phyloP scores from a whole-genome alignment of 441 rosid species.

The California macrophylla region DNA sequence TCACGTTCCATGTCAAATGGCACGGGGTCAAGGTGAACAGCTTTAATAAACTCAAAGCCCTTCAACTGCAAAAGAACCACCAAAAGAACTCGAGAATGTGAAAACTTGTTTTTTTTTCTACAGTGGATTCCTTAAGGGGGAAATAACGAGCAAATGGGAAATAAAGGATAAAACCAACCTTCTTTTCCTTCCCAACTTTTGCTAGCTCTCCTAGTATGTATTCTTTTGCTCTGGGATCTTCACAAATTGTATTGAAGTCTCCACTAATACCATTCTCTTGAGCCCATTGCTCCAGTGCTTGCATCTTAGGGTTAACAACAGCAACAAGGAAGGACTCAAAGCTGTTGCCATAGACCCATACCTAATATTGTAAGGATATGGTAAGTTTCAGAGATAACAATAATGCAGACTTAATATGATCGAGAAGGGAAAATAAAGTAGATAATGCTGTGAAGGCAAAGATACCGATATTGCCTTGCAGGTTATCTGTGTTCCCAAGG shows the following conservation, averaged over 20 bases:
- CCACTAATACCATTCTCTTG: constrained; percentile 47
- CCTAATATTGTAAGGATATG: constrained; percentile 29
- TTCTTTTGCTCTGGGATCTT: constrained; percentile 54
- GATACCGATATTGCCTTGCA: background rate
- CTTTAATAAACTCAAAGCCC: constrained; percentile 75
- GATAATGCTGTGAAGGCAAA: background rate
- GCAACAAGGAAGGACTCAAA: constrained; percentile 78
- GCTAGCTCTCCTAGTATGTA: constrained; percentile 55
- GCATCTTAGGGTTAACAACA: constrained; percentile 56
- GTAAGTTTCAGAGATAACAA: background rate
- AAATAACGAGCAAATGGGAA: background rate
- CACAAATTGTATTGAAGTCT: constrained; percentile 57
- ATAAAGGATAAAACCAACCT: constrained; percentile 32
- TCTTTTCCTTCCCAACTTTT: constrained; percentile 55
- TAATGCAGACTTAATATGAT: background rate
- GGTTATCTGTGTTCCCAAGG: background rate
- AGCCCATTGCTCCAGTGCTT: constrained; percentile 70
- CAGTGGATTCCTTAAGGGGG: background rate
- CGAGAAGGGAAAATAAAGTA: background rate
- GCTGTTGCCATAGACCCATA: constrained; percentile 96
- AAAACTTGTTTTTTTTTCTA: background rate
- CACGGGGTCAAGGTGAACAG: constrained; percentile 71
- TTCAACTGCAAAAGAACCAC: constrained; percentile 46
- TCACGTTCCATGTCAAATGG: constrained; percentile 82
- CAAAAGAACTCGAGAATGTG: background rate